phyloP scores from a whole-genome alignment of 257 asterid species.

The Nicotiana otophora region DNA sequence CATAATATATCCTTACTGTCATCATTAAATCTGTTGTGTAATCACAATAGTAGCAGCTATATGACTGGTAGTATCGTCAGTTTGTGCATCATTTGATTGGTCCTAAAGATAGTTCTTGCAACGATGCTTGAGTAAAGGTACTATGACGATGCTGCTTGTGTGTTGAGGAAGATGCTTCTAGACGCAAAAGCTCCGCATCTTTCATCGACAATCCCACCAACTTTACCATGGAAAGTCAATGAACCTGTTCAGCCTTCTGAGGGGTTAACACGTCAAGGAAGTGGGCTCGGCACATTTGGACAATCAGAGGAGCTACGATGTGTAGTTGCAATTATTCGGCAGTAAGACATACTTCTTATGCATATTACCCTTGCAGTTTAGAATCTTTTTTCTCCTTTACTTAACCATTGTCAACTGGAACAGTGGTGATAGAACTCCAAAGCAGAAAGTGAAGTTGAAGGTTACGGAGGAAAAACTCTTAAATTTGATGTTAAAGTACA shows the following conservation, averaged over 20 bases:
- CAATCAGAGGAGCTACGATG: constrained; percentile 96
- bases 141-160: constrained; percentile 93
- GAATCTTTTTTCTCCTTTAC: constrained; percentile 10
- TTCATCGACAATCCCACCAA: constrained; percentile 77
- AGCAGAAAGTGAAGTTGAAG: constrained; percentile 94
- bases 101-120: background rate
- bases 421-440: constrained; percentile 99
- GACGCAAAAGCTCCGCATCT: constrained; percentile 99
- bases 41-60: background rate
- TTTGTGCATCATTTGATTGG: background rate
- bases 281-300: constrained; percentile 89
- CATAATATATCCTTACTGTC: background rate
- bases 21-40: background rate
- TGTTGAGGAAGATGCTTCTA: constrained; percentile 86
- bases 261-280: constrained; percentile 92
- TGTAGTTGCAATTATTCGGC: constrained; percentile 88
- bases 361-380: background rate
- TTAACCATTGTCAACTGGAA: constrained; percentile 15
- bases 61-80: background rate
- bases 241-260: constrained; percentile 83
- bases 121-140: constrained; percentile 46
- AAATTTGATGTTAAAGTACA: constrained; percentile 91
- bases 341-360: constrained; percentile 48
- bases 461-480: constrained; percentile 94
- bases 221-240: constrained; percentile 83